Evolutionary conservation across 345 rosid species (phyloP).

Genomic region (Psidium guajava): DNA sequence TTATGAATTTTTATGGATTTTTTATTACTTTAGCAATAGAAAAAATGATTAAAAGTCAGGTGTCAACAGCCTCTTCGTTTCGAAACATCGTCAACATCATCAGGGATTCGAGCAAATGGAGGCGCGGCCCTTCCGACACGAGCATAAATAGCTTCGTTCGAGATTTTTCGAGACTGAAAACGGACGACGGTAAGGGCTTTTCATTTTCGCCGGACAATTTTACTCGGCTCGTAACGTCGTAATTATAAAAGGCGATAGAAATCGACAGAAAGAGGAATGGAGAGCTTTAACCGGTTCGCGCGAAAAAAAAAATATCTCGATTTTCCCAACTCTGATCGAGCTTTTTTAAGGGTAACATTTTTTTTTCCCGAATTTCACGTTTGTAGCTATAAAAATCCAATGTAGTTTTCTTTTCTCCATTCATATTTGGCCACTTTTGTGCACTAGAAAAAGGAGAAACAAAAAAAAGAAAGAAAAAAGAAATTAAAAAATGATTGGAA

Average conservation of each 20-base stretch:
- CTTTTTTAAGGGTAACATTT: neutral
- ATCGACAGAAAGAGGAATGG: neutral
- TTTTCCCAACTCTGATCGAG: fast-evolving
- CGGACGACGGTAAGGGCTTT: neutral
- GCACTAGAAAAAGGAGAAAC: too few relatives aligned
- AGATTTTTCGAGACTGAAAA: neutral
- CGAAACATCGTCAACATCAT: neutral
- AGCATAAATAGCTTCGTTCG: neutral
- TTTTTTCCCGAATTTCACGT: neutral
- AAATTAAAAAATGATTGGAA: too few relatives aligned
- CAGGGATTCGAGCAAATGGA: neutral
- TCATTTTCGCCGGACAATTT: too few relatives aligned
- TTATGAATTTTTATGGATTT: too few relatives aligned
- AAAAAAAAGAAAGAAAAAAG: too few relatives aligned
- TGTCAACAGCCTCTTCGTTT: too few relatives aligned
- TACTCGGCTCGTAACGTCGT: neutral
- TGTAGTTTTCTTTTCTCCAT: neutral
- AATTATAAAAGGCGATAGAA: too few relatives aligned
- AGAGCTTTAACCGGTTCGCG: fast-evolving
- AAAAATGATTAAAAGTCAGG: too few relatives aligned
- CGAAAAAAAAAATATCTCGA: neutral
- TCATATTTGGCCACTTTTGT: neutral
- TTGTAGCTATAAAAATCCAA: neutral
- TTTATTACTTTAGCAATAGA: too few relatives aligned
- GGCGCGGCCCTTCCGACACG: neutral